phyloP scores from a whole-genome alignment of 352 stramenopile species.

The Thraustochytrium sp. region DNA sequence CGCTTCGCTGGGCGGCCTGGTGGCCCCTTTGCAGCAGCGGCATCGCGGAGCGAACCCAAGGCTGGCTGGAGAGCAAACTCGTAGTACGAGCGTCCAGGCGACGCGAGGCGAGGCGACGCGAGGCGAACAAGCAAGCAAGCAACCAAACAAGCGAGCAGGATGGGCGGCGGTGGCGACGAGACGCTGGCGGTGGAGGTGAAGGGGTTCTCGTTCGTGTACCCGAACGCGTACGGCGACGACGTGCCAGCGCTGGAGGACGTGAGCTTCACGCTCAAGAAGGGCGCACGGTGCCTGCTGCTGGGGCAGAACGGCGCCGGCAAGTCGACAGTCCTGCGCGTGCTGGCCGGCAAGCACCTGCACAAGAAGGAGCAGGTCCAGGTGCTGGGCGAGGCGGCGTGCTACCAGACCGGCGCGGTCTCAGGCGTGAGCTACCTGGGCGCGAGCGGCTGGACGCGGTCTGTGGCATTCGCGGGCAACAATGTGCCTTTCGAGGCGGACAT shows the following conservation, averaged over 20 bases:
- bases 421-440: constrained; percentile 82
- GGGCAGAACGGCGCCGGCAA: constrained; percentile 91
- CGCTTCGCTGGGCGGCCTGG: too few relatives aligned
- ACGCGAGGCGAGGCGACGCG: too few relatives aligned
- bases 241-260: constrained; percentile 73
- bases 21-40: too few relatives aligned
- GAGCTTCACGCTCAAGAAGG: constrained; percentile 66
- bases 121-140: too few relatives aligned
- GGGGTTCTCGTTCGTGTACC: constrained; percentile 61
- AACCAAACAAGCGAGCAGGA: too few relatives aligned
- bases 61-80: too few relatives aligned
- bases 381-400: constrained; percentile 86
- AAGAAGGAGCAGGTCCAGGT: constrained; percentile 48
- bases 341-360: constrained; percentile 85
- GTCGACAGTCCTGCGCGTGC: constrained; percentile 84
- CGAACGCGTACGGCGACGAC: constrained; percentile 53
- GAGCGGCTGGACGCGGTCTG: constrained; percentile 88
- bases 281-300: constrained; percentile 82
- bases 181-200: constrained; percentile 59
- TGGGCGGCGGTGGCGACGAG: neutral
- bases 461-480: constrained; percentile 84
- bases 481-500: constrained; percentile 83
- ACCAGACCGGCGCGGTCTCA: constrained; percentile 87
- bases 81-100: too few relatives aligned
- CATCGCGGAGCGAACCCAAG: too few relatives aligned